Base-by-base conservation (phyloP, 352 stramenopile genomes). In the Peronospora farinosa region DNA sequence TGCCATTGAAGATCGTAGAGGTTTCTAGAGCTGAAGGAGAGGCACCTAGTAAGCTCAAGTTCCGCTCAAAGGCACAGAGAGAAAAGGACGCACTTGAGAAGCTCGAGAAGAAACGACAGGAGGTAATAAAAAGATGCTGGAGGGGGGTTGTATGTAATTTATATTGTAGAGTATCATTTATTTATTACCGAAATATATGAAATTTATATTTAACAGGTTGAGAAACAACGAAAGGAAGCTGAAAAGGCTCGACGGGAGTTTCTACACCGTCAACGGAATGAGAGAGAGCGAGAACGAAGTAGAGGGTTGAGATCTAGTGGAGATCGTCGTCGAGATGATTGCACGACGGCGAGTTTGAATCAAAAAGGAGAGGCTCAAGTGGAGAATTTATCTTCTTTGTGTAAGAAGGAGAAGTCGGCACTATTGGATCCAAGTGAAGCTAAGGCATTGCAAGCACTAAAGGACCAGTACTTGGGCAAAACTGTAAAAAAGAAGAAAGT, bases 381-480 rank as follows among this genome's bases (percentile, higher is more conserved):
- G 1, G 42, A 54, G 23, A 15, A 35, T 11, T 40, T 35, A 19
- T 47, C 10, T 25, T 40, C 33, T 56, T 49, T n/a, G n/a, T n/a
- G n/a, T 53, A 59, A 31, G 46, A 58, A 57, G 11, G 40, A 41
- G 7, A 60, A 58, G 27, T 15, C 42, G n/a, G 43, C 59, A 11
- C 37, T 67, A 7, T 35, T 66, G 31, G 60, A 75, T 27, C 56
- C 60, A 2, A 73, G 74, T 21, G 74, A 88, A 37, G 72, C 91
- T 10, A 82, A 93, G 32, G 82, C 85, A 51, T 60, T 95, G 42
- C 74, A 86, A 47, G 67, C 64, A 7, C 72, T 97, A 50, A 93
- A 93, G 43, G 78, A 95, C 38, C 83, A 96, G 64, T 97, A 96
- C 51, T 58, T 96, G 41, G 88, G 88, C 33, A 90, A 90, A 58